Base-by-base conservation (phyloP, 208 protist genomes). In the Phytomonas sp. region DNA sequence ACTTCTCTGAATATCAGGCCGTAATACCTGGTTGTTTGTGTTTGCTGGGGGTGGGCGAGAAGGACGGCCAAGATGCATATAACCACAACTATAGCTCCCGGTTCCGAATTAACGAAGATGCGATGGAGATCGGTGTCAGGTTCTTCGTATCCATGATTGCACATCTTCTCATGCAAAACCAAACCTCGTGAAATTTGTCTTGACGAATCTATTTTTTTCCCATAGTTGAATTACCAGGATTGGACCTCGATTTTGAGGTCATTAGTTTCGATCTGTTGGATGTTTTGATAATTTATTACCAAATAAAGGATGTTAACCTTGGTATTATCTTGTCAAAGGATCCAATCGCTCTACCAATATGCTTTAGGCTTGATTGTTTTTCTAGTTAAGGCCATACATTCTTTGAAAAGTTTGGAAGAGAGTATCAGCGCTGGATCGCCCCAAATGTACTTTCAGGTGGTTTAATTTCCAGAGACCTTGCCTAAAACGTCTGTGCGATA, bases 1-100 rank as follows among this genome's bases (percentile, higher is more conserved):
- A 93, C 74, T 93, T 93, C 65, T 83, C 79, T 0, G 87, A 93
- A 68, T 93, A 93, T 67, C 82, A 78, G 63, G 80, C 87, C 29
- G 71, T 86, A 33, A 75, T 90, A 40, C 84, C 87, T 4, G 87
- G 87, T 7, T 93, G 87, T 56, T 66, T 93, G n/a, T 93, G 82
- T 61, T 87, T 76, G 75, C 75, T 93, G 7, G 87, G 87, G 16
- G 87, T 84, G 0, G 76, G 81, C 16, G 63, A 70, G 42, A 69
- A 45, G 16, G 76, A 63, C 19, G 63, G 76, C 29, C 72, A 52
- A 2, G 80, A 79, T 36, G 63, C 66, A 11, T 76, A 76, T 34
- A 88, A 88, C 63, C 84, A 86, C 70, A 88, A 93, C 63, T 91
- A 93, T 62, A 91, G 87, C 72, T 82, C 82, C 4, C 76, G 78